Conservation (phyloP, 192 early-diverging fungal species). For the Cetraspora pellucida region DNA sequence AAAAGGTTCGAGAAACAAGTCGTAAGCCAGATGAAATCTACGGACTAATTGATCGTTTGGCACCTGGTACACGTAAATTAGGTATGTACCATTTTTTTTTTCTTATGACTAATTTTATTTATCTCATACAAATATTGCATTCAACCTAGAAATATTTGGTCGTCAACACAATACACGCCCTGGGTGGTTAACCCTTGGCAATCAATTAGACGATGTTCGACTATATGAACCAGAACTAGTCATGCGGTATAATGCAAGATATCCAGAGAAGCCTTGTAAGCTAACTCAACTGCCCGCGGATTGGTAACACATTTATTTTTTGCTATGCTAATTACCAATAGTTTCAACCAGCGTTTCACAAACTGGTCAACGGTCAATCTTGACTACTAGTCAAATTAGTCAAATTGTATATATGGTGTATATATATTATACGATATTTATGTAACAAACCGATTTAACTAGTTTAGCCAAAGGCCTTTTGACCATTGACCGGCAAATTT, state of each 20-base stretch:
- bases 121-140: too few relatives aligned
- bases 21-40: slow-evolving; percentile 67
- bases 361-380: too few relatives aligned
- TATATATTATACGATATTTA: too few relatives aligned
- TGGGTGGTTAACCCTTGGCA: slow-evolving; percentile 67
- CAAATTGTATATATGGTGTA: too few relatives aligned
- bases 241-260: slow-evolving; percentile 37
- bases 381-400: too few relatives aligned
- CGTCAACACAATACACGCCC: slow-evolving; percentile 59
- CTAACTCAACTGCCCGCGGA: slow-evolving; percentile 31
- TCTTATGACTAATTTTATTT: too few relatives aligned
- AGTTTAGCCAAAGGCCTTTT: too few relatives aligned
- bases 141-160: slow-evolving; percentile 59
- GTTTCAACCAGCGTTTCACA: too few relatives aligned
- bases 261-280: slow-evolving; percentile 36
- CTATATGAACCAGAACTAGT: slow-evolving; percentile 57
- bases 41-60: slow-evolving; percentile 59
- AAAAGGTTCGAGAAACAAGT: slow-evolving; percentile 57
- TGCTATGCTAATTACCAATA: too few relatives aligned
- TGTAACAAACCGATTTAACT: too few relatives aligned
- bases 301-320: slow-evolving; percentile 1
- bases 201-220: slow-evolving; percentile 60
- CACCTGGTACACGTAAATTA: slow-evolving; percentile 58
- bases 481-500: too few relatives aligned
- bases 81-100: slow-evolving; percentile 33